Conservation (phyloP, 1,139 yeast genomes). For the Yamadazyma songkhlaensis region DNA sequence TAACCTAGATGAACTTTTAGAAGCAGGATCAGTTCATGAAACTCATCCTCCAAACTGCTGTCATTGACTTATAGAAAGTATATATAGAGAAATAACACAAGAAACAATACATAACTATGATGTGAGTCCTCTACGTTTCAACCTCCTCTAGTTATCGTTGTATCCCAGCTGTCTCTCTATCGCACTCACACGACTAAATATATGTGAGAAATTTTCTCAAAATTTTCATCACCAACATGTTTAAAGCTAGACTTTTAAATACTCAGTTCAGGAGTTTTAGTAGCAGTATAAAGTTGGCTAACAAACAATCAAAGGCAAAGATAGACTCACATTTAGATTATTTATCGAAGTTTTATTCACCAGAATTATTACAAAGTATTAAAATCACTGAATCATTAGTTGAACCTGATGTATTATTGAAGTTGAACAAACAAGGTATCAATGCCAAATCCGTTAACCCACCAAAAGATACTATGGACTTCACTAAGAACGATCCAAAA, state of each 20-base stretch:
- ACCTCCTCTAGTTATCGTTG: no score
- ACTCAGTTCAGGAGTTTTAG: constrained; percentile 4
- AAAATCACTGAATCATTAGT: constrained; percentile 75
- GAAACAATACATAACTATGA: no score
- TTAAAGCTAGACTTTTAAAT: neutral
- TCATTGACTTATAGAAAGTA: constrained; percentile 1
- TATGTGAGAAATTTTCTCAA: neutral
- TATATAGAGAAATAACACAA: no score
- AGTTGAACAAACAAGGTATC: constrained; percentile 31
- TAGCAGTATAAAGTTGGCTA: neutral
- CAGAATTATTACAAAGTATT: constrained; percentile 75
- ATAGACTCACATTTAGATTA: constrained; percentile 50
- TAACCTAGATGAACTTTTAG: constrained; percentile 29
- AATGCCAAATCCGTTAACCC: constrained; percentile 33
- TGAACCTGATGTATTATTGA: constrained; percentile 54
- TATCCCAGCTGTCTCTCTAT: no score
- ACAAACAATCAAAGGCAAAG: constrained; percentile 16
- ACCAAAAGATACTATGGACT: constrained; percentile 21
- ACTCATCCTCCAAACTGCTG: constrained; percentile 3
- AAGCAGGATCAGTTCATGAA: constrained; percentile 18
- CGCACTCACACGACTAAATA: neutral
- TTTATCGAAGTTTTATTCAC: constrained; percentile 69
- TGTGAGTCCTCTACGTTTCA: no score
- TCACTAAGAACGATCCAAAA: constrained; percentile 35
- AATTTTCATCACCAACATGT: constrained; percentile 1